phyloP scores from a whole-genome alignment of 2,329 filamentous ascomycete genomes.

The Aureobasidium sp. region DNA sequence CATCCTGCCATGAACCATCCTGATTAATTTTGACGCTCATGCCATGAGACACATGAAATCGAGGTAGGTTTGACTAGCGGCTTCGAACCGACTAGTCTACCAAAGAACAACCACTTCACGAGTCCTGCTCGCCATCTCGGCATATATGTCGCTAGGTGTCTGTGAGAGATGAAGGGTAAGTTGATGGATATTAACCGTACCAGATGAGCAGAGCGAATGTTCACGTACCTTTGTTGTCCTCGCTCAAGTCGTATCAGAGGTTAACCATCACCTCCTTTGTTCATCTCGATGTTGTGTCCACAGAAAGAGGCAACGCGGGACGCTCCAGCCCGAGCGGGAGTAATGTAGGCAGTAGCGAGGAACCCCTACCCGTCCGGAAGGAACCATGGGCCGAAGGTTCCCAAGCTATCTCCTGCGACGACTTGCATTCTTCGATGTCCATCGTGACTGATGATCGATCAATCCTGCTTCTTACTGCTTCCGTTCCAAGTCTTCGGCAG shows the following conservation, averaged over 20 bases:
- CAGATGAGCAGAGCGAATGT: not conserved
- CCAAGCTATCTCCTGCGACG: conserved; percentile 2
- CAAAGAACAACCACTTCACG: conserved; percentile 6
- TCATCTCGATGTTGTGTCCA: not conserved
- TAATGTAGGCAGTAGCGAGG: not conserved
- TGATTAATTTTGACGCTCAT: conserved; percentile 9
- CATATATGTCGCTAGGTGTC: not conserved
- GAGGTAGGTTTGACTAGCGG: conserved; percentile 13
- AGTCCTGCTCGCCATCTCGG: conserved; percentile 9
- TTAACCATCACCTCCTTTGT: not conserved
- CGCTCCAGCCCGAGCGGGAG: conserved; percentile 13
- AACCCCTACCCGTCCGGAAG: not conserved
- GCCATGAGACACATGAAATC: not conserved
- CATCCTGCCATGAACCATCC: not conserved
- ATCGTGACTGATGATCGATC: not conserved
- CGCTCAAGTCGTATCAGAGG: not conserved
- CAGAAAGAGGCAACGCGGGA: conserved; percentile 8
- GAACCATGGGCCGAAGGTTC: conserved; percentile 12
- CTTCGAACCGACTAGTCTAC: conserved; percentile 10
- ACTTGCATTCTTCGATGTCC: not conserved
- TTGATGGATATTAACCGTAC: not conserved
- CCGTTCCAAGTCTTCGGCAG: not conserved
- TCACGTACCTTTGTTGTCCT: not conserved
- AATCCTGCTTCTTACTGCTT: not conserved
- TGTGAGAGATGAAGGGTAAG: not conserved